Conservation (phyloP, 305 asterid genomes). For the Solanum hybrid region DNA sequence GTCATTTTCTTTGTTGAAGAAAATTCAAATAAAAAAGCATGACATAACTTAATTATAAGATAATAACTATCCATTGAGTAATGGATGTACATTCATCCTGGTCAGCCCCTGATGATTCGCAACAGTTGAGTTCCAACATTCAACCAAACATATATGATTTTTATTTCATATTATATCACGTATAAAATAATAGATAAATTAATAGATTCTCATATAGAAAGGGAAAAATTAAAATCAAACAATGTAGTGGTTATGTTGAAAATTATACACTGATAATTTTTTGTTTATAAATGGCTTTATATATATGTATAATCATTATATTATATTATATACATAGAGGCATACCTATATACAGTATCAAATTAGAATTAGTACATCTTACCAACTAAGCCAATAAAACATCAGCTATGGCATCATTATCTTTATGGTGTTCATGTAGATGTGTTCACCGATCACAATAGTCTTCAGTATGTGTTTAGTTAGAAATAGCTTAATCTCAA, state of each 20-base stretch:
- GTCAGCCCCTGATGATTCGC: background rate
- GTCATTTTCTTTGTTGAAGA: background rate
- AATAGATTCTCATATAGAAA: background rate
- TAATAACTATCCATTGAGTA: background rate
- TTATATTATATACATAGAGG: background rate
- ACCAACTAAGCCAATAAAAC: background rate
- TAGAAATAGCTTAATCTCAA: too few relatives aligned
- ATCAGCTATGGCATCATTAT: background rate
- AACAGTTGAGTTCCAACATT: background rate
- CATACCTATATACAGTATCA: background rate
- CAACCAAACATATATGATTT: background rate
- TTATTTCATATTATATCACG: background rate
- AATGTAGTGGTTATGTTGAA: background rate
- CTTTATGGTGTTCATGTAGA: too few relatives aligned
- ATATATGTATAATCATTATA: background rate
- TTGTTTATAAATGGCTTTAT: background rate
- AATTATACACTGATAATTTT: too few relatives aligned
- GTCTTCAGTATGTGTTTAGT: too few relatives aligned
- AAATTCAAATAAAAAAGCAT: too few relatives aligned
- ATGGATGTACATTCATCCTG: background rate
- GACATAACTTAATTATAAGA: background rate
- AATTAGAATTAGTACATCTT: background rate
- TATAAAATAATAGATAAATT: background rate
- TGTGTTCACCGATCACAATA: too few relatives aligned
- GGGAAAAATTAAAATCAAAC: background rate